These are phyloP conservation scores for Gastrolobium villosum DNA, from an alignment of 306 rosid species.

Conservation along the genomic window DNA sequence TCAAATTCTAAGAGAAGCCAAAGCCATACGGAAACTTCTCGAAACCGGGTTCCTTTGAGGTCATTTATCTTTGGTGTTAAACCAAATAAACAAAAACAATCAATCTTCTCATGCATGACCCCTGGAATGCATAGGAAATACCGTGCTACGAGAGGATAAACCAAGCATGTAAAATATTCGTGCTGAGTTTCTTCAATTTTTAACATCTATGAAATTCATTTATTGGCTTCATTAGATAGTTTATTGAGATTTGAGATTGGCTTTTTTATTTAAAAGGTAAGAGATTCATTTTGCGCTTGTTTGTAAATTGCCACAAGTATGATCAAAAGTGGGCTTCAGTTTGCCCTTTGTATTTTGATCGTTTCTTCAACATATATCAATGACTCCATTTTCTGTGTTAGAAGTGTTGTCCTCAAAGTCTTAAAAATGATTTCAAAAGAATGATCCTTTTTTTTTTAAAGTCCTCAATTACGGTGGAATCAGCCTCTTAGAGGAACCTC, in stretches of 20 bases:
- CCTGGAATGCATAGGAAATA: conserved; percentile 70
- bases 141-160: conserved; percentile 56
- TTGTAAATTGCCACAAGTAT: conserved; percentile 28
- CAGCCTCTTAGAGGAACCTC: background rate
- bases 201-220: conserved; percentile 9
- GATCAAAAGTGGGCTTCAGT: conserved; percentile 34
- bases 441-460: too few relatives aligned
- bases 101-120: conserved; percentile 64
- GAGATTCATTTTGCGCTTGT: conserved; percentile 45
- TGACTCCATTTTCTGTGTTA: conserved; percentile 10
- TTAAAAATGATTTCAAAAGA: too few relatives aligned
- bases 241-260: conserved; percentile 38
- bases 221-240: conserved; percentile 41
- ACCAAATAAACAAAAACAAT: conserved; percentile 75
- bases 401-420: conserved; percentile 32
- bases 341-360: conserved; percentile 37
- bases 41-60: conserved; percentile 67
- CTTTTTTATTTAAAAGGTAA: background rate
- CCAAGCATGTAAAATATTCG: conserved; percentile 48
- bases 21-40: background rate
- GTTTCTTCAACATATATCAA: conserved; percentile 32
- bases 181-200: conserved; percentile 9
- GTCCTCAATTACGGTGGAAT: background rate
- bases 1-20: conserved; percentile 61
- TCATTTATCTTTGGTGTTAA: conserved; percentile 83